Base-by-base conservation (phyloP, 768 basidiomycete species). In the Leccinellum rugosiceps region DNA sequence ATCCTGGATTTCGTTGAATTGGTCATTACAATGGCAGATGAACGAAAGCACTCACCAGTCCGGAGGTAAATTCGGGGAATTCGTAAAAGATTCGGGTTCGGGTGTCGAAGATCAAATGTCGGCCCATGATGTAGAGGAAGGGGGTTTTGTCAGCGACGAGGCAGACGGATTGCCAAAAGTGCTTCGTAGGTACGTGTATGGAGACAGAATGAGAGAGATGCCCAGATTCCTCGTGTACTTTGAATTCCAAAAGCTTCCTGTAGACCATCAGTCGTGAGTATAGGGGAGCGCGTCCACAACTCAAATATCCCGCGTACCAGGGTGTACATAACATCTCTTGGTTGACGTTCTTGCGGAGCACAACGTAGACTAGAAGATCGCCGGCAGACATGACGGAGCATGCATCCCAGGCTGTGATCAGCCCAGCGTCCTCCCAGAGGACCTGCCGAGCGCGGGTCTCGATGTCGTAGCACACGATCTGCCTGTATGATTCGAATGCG, bases 161-260 rank as follows among this genome's bases (percentile, higher is more conserved):
- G 30, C 23, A 30, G 15, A 55, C 51, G 4, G 52, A 54, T 11
- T 17, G n/a, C n/a, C 43, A 26, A 21, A 11, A 28, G 6, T 17
- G 3, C 38, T 10, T 32, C 25, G 28, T 17, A 17, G 56, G 56
- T 8, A 57, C 13, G 8, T 53, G 21, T 25, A 31, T 17, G 15
- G 34, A 48, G 26, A 25, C 25, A 19, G 52, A 35, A 31, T 38
- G 19, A 26, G 32, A 41, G 13, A 47, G 23, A 25, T 44, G 21
- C 8, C 19, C 21, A 1, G 46, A 48, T 31, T 48, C 53, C 1
- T 15, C 30, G 8, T 56, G 13, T 28, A 58, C 14, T 13, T 10
- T 30, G 15, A 56, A 56, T 30, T 58, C 57, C 13, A 57, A 17
- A 47, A 56, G 46, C 30, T 32, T 46, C 43, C 55, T 54, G 14